Evolutionary conservation across 75 land plant genomes (phyloP).

Genomic region (Isoetes taiwanensis): DNA sequence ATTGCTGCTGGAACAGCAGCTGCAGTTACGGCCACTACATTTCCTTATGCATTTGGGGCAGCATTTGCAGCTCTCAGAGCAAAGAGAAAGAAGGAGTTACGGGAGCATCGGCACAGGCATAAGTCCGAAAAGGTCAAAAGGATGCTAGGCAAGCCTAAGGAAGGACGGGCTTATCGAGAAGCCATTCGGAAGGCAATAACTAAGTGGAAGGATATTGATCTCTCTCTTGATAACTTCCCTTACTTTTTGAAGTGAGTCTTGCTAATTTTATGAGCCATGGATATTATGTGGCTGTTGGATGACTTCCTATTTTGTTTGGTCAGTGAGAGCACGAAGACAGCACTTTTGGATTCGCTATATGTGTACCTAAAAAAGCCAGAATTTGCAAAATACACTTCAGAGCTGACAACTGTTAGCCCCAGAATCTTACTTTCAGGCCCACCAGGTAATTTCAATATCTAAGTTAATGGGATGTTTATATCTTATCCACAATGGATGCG

Average conservation of each 20-base stretch:
- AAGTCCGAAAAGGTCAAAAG: conserved; percentile 31
- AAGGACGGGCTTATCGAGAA: conserved; percentile 24
- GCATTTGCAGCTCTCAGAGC: conserved; percentile 22
- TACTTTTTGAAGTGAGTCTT: conserved; percentile 23
- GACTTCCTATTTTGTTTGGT: not conserved
- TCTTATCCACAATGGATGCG: not conserved
- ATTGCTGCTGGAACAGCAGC: conserved; percentile 37
- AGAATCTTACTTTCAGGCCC: conserved; percentile 71
- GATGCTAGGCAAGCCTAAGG: conserved; percentile 21
- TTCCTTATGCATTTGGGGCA: conserved; percentile 33
- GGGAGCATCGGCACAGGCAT: conserved; percentile 28
- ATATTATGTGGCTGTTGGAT: too few relatives aligned
- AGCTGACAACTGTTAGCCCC: conserved; percentile 42
- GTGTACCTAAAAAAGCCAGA: conserved; percentile 49
- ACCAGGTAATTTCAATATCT: conserved; percentile 34
- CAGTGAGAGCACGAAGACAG: conserved; percentile 76
- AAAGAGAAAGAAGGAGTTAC: conserved; percentile 29
- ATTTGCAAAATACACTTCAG: conserved; percentile 36
- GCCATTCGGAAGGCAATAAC: conserved; percentile 20
- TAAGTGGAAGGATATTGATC: conserved; percentile 29
- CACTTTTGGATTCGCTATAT: conserved; percentile 41
- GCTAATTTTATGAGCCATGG: not conserved
- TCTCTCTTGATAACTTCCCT: conserved; percentile 23
- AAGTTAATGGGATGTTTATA: not conserved
- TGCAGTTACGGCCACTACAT: conserved; percentile 23